Conservation (phyloP, 192 early-diverging fungal genomes). For the Linnemannia elongata region DNA sequence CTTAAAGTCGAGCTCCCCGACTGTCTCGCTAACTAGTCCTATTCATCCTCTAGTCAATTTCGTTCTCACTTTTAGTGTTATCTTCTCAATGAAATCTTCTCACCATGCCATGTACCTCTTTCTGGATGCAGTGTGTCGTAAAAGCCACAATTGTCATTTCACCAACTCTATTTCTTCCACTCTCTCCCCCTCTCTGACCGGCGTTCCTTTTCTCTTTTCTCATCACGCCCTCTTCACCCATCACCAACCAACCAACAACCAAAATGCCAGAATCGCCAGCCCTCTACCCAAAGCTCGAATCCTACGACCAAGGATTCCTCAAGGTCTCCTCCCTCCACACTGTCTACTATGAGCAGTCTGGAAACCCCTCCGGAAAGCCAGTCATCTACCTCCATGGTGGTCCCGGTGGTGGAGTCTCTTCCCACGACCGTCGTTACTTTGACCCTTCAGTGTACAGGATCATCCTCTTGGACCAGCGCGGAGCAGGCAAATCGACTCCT, state of each 20-base stretch:
- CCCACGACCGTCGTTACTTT: slow-evolving; percentile 62
- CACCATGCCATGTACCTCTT: neutral
- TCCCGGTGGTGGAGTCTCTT: slow-evolving; percentile 74
- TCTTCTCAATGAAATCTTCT: neutral
- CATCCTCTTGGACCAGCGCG: slow-evolving; percentile 77
- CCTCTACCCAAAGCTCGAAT: slow-evolving; percentile 61
- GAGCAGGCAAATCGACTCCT: slow-evolving; percentile 75
- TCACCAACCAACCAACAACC: neutral
- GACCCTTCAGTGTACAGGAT: slow-evolving; percentile 74
- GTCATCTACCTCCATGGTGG: slow-evolving; percentile 68
- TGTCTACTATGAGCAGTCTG: slow-evolving; percentile 73
- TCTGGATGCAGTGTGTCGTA: neutral
- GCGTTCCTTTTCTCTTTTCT: neutral
- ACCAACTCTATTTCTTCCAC: neutral
- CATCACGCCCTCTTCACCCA: neutral
- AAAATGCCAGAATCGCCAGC: slow-evolving; percentile 49
- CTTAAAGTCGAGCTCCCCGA: slow-evolving; percentile 48
- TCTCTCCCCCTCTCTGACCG: neutral
- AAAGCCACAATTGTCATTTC: neutral
- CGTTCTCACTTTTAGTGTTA: neutral
- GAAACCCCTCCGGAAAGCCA: slow-evolving; percentile 71
- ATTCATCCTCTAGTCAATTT: neutral
- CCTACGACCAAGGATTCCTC: slow-evolving; percentile 67
- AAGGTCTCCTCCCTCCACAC: slow-evolving; percentile 70
- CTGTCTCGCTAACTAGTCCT: slow-evolving; percentile 1